These are phyloP conservation scores for Pterocarpus santalinus DNA, from an alignment of 306 rosid species.

Conservation along the genomic window DNA sequence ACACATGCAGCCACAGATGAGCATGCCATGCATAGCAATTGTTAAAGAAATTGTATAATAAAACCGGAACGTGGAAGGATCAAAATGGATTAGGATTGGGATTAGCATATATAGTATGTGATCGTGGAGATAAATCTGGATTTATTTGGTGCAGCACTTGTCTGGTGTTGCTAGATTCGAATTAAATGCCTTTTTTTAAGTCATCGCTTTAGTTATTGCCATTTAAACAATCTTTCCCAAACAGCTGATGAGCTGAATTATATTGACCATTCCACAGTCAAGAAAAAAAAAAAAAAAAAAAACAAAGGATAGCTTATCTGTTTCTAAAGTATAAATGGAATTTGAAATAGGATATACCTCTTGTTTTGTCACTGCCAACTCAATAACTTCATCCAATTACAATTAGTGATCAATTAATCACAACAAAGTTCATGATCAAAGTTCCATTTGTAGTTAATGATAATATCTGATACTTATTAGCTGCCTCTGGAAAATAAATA, in stretches of 20 bases:
- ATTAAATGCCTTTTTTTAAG: background rate
- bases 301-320: background rate
- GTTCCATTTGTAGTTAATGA: background rate
- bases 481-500: background rate
- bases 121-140: background rate
- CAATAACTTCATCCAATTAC: slow-evolving; percentile 7
- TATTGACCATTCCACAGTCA: slow-evolving; percentile 9
- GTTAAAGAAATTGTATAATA: background rate
- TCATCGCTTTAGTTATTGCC: background rate
- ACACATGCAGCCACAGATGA: background rate
- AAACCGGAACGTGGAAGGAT: background rate
- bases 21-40: background rate
- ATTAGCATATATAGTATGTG: background rate
- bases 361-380: slow-evolving; percentile 43
- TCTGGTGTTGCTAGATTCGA: background rate
- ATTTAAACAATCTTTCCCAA: slow-evolving; percentile 9
- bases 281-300: background rate
- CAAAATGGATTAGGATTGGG: background rate
- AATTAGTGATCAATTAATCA: background rate
- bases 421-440: background rate
- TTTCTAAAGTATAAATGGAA: slow-evolving; percentile 20
- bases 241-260: background rate
- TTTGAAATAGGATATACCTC: background rate
- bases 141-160: slow-evolving; percentile 22
- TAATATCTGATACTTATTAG: background rate